Evolutionary conservation across 106 monocot species (phyloP).

Genomic region (Dioscorea dumetorum): DNA sequence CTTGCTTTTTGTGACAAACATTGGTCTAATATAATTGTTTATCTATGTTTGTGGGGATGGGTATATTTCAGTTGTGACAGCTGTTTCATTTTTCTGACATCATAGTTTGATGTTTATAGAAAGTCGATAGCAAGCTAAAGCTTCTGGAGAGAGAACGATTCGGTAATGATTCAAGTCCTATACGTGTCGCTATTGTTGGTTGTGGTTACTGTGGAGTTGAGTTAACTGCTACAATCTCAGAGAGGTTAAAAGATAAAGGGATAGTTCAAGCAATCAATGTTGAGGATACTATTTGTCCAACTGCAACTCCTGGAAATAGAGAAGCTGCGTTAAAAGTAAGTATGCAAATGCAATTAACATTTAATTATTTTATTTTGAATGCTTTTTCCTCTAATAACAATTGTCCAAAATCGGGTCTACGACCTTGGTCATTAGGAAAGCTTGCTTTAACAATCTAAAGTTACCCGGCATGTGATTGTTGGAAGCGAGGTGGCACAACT

Average conservation of each 20-base stretch:
- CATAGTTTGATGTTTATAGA: conserved; percentile 32
- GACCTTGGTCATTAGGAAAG: no score
- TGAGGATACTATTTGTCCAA: conserved; percentile 57
- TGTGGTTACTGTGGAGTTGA: conserved; percentile 92
- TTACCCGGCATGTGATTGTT: no score
- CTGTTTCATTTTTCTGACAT: not conserved
- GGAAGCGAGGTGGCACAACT: no score
- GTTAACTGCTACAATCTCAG: conserved; percentile 89
- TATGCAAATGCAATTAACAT: not conserved
- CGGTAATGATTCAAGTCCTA: conserved; percentile 38
- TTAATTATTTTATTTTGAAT: no score
- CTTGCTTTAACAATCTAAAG: no score
- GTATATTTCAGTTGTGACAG: no score
- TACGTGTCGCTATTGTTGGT: conserved; percentile 85
- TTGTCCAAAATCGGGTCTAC: no score
- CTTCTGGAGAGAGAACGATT: conserved; percentile 55
- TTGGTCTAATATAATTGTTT: no score
- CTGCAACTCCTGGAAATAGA: conserved; percentile 83
- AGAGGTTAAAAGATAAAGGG: conserved; percentile 67
- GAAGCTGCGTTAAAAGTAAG: conserved; percentile 88
- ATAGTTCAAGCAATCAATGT: conserved; percentile 80
- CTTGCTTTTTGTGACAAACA: no score
- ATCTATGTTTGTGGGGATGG: no score
- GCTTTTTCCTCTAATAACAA: no score
- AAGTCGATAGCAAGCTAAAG: conserved; percentile 59